These are phyloP conservation scores for Phyllosticta paracitricarpa DNA, from an alignment of 2,329 filamentous ascomycete species.

Conservation along the genomic window DNA sequence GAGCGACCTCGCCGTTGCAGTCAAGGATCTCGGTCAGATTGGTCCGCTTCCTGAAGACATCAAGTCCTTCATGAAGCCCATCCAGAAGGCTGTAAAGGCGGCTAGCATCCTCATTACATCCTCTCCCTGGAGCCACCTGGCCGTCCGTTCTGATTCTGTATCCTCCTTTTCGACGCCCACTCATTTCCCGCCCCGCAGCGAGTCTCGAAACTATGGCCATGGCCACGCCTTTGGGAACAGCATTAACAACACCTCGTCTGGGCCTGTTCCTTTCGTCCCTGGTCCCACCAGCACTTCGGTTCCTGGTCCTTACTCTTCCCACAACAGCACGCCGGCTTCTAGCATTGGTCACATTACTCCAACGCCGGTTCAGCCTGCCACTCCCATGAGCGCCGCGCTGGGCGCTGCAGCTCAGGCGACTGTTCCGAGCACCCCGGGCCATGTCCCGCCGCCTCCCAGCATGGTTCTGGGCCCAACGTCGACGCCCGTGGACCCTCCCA, in stretches of 20 bases:
- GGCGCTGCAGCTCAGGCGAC: conserved; percentile 87
- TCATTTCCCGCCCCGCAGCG: conserved; percentile 2
- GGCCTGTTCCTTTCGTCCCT: conserved; percentile 27
- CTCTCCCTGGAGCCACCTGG: conserved; percentile 53
- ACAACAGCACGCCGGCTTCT: conserved; percentile 18
- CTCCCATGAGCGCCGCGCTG: conserved; percentile 77
- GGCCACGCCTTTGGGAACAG: conserved; percentile 2
- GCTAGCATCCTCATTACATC: conserved; percentile 61
- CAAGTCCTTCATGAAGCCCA: conserved; percentile 62
- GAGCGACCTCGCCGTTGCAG: conserved; percentile 52
- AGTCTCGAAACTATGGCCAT: conserved; percentile 3
- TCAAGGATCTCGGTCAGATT: conserved; percentile 37
- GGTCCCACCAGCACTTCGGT: conserved; percentile 28
- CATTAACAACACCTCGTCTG: conserved; percentile 13
- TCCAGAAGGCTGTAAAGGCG: conserved; percentile 76
- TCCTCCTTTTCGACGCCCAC: background rate
- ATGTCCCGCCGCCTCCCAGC: conserved; percentile 18
- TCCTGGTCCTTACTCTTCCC: conserved; percentile 9
- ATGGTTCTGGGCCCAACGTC: conserved; percentile 9
- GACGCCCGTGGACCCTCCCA: conserved; percentile 14
- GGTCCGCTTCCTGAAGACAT: conserved; percentile 43
- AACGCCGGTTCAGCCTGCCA: conserved; percentile 54
- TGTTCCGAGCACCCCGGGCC: conserved; percentile 56
- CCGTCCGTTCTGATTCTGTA: conserved; percentile 15
- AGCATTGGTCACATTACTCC: conserved; percentile 40